Percentiles rank a stretch among this genome's conserved stretches.
Evolutionary conservation across 345 rosid species (phyloP).

Genomic region (Citrus medica): DNA sequence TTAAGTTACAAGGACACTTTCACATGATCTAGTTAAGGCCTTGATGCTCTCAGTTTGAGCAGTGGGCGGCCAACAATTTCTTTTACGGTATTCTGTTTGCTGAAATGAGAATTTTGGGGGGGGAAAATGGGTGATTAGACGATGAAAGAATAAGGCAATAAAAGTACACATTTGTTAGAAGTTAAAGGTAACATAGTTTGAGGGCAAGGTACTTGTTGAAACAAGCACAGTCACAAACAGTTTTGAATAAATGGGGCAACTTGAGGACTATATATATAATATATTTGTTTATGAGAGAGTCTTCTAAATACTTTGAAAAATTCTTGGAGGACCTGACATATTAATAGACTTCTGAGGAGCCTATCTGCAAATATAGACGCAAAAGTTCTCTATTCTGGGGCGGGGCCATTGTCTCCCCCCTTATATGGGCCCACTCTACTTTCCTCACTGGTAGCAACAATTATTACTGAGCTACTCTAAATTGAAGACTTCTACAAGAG

Average conservation of each 20-base stretch:
- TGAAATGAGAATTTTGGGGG: neutral
- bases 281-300: neutral
- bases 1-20: neutral
- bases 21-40: neutral
- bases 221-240: neutral
- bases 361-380: neutral
- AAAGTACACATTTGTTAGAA: neutral
- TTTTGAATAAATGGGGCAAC: neutral
- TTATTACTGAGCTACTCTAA: neutral
- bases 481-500: conserved; percentile 1
- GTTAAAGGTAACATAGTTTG: neutral
- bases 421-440: neutral
- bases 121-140: neutral
- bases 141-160: neutral
- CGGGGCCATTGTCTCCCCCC: neutral
- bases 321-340: neutral
- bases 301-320: neutral
- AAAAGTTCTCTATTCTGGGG: neutral
- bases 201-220: neutral
- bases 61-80: neutral
- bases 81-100: neutral
- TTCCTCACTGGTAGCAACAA: neutral
- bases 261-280: neutral
- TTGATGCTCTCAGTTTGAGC: neutral
- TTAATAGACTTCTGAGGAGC: neutral